phyloP scores from a whole-genome alignment of 2,329 filamentous ascomycete species.

The Alternaria sp. region DNA sequence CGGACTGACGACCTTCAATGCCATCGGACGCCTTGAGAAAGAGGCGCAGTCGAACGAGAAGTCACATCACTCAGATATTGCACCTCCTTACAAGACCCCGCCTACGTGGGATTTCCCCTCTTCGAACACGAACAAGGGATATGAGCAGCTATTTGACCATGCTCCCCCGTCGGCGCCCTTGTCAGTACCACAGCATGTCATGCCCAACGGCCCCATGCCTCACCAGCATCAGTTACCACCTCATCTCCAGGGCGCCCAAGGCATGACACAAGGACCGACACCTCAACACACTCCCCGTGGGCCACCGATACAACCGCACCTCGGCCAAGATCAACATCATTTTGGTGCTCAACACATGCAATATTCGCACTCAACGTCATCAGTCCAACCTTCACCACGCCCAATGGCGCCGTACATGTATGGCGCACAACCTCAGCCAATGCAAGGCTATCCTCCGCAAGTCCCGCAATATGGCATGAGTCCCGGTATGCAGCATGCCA shows the following conservation, averaged over 20 bases:
- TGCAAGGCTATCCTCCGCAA: constrained; percentile 59
- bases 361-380: constrained; percentile 82
- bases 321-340: constrained; percentile 70
- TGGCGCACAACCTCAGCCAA: constrained; percentile 65
- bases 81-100: constrained; percentile 80
- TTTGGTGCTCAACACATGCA: constrained; percentile 87
- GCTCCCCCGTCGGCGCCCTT: constrained; percentile 63
- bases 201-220: constrained; percentile 70
- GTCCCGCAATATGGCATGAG: constrained; percentile 75
- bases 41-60: constrained; percentile 58
- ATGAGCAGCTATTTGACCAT: constrained; percentile 80
- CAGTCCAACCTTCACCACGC: constrained; percentile 80
- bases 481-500: constrained; percentile 73
- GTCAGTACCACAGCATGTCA: constrained; percentile 67
- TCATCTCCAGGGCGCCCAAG: constrained; percentile 76
- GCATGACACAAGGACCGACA: constrained; percentile 71
- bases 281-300: constrained; percentile 80
- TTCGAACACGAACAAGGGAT: constrained; percentile 77
- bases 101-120: constrained; percentile 81
- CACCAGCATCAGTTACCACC: constrained; percentile 85
- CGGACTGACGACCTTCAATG: constrained; percentile 64
- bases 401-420: constrained; percentile 76
- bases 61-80: constrained; percentile 77
- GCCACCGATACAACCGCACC: constrained; percentile 77
- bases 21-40: constrained; percentile 75